A percentile compares a stretch with the other conserved stretches of the same genome.
Conservation (phyloP, 208 protist species). For the Herpetomonas tarakana region DNA sequence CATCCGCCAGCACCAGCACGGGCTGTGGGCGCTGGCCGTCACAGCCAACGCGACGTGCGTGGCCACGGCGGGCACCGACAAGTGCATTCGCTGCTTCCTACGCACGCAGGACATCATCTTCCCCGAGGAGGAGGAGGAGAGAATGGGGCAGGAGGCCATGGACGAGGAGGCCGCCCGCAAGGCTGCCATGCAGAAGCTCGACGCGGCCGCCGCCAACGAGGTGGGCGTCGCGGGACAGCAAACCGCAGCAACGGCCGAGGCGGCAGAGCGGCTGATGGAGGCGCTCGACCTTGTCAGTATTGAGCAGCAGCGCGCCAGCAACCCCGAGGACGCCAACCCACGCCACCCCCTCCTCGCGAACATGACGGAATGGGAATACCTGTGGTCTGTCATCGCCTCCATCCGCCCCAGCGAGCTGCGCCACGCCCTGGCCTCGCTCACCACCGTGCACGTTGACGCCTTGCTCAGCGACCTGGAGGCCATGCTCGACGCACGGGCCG, state of each 20-base stretch:
- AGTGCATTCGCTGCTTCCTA: conserved; percentile 76
- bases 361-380: conserved; percentile 71
- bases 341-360: conserved; percentile 70
- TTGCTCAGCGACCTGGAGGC: conserved; percentile 61
- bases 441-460: conserved; percentile 80
- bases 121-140: conserved; percentile 86
- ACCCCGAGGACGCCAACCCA: conserved; percentile 46
- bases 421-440: conserved; percentile 75
- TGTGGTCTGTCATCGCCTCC: conserved; percentile 77
- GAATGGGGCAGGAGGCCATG: conserved; percentile 82
- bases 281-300: conserved; percentile 82
- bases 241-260: conserved; percentile 62
- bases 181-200: conserved; percentile 57
- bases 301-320: conserved; percentile 67
- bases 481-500: conserved; percentile 57
- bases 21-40: conserved; percentile 63
- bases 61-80: conserved; percentile 69
- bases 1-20: conserved; percentile 73
- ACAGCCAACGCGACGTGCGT: conserved; percentile 79
- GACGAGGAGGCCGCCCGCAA: conserved; percentile 78
- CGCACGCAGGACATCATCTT: conserved; percentile 90
- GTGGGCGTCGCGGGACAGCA: conserved; percentile 68
- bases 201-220: conserved; percentile 24
- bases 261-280: conserved; percentile 84
- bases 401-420: conserved; percentile 81